Evolutionary conservation across 2,329 filamentous ascomycete genomes (phyloP).

Genomic region (Chlorencoelia australis): DNA sequence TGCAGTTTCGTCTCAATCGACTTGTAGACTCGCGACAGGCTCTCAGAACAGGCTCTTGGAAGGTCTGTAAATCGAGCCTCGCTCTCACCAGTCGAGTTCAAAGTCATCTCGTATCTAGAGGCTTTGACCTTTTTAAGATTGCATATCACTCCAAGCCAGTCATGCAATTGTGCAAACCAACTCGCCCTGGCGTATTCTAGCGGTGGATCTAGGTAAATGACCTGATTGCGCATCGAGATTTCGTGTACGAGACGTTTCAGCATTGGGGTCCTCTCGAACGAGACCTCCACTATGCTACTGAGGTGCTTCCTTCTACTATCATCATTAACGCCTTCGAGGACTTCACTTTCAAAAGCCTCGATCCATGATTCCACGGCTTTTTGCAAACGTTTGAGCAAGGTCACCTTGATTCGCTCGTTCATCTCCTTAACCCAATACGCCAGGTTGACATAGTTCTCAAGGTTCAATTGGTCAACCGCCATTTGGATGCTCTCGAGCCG

Average conservation of each 20-base stretch:
- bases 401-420: slow-evolving; percentile 75
- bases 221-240: slow-evolving; percentile 94
- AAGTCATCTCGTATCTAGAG: slow-evolving; percentile 83
- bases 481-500: slow-evolving; percentile 80
- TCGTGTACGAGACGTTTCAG: slow-evolving; percentile 76
- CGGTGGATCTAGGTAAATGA: slow-evolving; percentile 92
- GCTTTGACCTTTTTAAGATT: slow-evolving; percentile 91
- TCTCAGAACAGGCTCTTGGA: slow-evolving; percentile 70
- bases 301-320: slow-evolving; percentile 43
- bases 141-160: slow-evolving; percentile 89
- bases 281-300: slow-evolving; percentile 32
- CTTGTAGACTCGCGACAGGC: slow-evolving; percentile 70
- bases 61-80: slow-evolving; percentile 74
- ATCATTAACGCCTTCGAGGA: slow-evolving; percentile 32
- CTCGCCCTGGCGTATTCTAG: slow-evolving; percentile 83
- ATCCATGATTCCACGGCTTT: slow-evolving; percentile 84
- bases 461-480: slow-evolving; percentile 88
- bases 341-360: slow-evolving; percentile 61
- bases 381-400: slow-evolving; percentile 72
- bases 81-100: slow-evolving; percentile 55
- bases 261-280: slow-evolving; percentile 45
- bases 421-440: slow-evolving; percentile 80
- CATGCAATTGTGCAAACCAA: slow-evolving; percentile 87
- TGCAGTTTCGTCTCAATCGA: slow-evolving; percentile 75
- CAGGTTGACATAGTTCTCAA: slow-evolving; percentile 93